Percentiles rank a stretch among this genome's conserved stretches.
Conservation (phyloP, 345 rosid species). For the Heritiera fomes region DNA sequence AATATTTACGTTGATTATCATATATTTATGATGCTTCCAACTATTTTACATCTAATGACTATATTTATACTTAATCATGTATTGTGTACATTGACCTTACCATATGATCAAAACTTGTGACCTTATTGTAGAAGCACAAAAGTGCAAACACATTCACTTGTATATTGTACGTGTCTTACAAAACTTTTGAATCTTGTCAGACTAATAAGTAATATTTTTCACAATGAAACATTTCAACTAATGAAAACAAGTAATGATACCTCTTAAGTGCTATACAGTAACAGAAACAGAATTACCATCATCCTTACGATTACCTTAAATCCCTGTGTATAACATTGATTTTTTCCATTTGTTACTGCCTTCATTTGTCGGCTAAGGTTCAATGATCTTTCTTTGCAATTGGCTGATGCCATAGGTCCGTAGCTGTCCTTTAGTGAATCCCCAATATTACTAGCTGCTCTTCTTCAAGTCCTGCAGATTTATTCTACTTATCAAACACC, state of each 20-base stretch:
- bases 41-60: too few relatives aligned
- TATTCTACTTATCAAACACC: slow-evolving; percentile 43
- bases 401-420: neutral
- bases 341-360: neutral
- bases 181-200: neutral
- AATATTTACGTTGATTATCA: too few relatives aligned
- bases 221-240: neutral
- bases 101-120: too few relatives aligned
- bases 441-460: neutral
- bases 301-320: neutral
- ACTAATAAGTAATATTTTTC: neutral
- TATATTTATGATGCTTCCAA: too few relatives aligned
- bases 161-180: neutral
- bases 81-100: too few relatives aligned
- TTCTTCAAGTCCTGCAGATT: neutral
- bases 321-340: neutral
- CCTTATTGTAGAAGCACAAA: too few relatives aligned
- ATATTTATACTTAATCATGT: too few relatives aligned
- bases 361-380: neutral
- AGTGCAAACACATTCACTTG: too few relatives aligned
- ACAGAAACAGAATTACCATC: neutral
- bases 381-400: neutral
- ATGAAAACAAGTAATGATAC: neutral
- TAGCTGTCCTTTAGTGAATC: neutral
- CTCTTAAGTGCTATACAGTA: neutral